These are phyloP conservation scores for Drosera capensis DNA, from an alignment of 148 eudicot genomes.

Conservation along the genomic window DNA sequence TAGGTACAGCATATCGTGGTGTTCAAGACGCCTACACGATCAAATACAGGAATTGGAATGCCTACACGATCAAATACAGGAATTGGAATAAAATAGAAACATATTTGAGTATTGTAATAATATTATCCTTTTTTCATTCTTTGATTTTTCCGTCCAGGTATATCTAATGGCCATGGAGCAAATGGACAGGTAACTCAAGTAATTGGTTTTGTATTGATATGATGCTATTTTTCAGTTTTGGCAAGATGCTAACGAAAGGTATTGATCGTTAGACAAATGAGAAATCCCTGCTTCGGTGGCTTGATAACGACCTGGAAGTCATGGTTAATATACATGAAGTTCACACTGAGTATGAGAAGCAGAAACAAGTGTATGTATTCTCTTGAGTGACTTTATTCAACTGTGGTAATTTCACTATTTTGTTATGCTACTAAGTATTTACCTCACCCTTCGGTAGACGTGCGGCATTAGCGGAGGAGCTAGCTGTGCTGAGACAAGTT, in stretches of 20 bases:
- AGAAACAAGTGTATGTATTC: constrained; percentile 88
- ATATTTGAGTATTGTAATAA: neutral
- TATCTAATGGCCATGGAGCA: constrained; percentile 54
- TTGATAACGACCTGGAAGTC: constrained; percentile 94
- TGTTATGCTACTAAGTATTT: neutral
- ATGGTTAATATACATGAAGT: constrained; percentile 99
- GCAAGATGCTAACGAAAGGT: constrained; percentile 8
- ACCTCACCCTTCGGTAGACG: constrained; percentile 40
- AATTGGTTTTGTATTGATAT: constrained; percentile 4
- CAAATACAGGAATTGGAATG: too few species aligned
- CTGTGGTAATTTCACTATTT: too few species aligned
- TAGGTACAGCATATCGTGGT: too few species aligned
- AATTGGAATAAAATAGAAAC: too few species aligned
- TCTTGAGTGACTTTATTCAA: too few species aligned
- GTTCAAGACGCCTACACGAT: too few species aligned
- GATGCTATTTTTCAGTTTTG: constrained; percentile 2
- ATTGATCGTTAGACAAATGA: constrained; percentile 54
- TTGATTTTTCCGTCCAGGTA: constrained; percentile 30
- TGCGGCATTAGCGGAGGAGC: constrained; percentile 90
- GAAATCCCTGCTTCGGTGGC: constrained; percentile 91
- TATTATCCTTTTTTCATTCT: constrained; percentile 10
- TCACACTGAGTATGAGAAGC: constrained; percentile 93
- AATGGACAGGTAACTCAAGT: constrained; percentile 57
- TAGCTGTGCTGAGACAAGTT: constrained; percentile 83
- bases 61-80: too few species aligned